These are phyloP conservation scores for Trichoderma koningiopsis DNA, from an alignment of 2,329 filamentous ascomycete genomes.

Conservation along the genomic window DNA sequence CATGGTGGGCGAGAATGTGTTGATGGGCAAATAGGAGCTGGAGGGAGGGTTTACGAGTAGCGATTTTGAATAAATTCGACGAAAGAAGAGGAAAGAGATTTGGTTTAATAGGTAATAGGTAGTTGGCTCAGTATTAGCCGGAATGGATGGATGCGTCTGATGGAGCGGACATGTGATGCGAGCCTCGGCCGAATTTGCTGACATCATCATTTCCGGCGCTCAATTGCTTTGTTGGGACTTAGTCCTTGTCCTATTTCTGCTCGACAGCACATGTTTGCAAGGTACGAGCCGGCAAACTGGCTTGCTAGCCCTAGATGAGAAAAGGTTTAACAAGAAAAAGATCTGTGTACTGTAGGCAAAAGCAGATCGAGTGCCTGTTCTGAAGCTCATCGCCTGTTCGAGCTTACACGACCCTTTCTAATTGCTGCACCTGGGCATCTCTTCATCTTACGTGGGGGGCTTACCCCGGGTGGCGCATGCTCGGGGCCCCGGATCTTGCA, in stretches of 20 bases:
- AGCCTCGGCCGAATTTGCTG: constrained; percentile 36
- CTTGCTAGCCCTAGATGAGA: neutral
- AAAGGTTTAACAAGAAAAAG: neutral
- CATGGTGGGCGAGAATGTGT: constrained; percentile 52
- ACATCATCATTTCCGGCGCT: constrained; percentile 23
- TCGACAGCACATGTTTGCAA: neutral
- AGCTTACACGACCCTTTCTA: neutral
- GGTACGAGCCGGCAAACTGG: neutral
- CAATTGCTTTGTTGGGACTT: constrained; percentile 30
- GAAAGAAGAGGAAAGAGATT: neutral
- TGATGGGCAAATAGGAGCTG: neutral
- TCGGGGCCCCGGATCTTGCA: constrained; percentile 17
- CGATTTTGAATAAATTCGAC: neutral
- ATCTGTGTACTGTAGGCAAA: neutral
- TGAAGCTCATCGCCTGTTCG: neutral
- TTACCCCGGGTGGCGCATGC: neutral
- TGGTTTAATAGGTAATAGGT: constrained; percentile 1
- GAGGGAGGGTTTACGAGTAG: neutral
- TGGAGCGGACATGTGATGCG: constrained; percentile 37
- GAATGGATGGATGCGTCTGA: constrained; percentile 15
- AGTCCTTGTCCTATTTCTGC: neutral
- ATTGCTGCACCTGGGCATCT: neutral
- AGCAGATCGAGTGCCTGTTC: neutral
- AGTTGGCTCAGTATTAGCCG: constrained; percentile 7
- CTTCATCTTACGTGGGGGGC: neutral